Conservation (phyloP, 495 filamentous ascomycete genomes). For the Neurospora intermedia region DNA sequence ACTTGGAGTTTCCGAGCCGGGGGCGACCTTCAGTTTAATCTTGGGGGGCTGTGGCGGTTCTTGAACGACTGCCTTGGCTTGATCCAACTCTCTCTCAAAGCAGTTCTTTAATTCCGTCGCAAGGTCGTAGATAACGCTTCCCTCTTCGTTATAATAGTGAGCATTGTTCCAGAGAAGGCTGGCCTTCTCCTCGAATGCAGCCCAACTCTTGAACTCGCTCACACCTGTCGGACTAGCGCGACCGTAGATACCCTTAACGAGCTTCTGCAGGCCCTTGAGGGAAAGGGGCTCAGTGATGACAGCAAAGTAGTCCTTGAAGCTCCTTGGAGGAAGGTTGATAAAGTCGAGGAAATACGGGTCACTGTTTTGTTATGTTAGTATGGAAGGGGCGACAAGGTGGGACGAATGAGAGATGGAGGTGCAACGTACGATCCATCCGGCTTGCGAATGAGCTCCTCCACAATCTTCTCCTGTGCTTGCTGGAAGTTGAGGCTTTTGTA, state of each 20-base stretch:
- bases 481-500: constrained; percentile 62
- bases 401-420: constrained; percentile 2
- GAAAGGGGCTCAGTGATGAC: constrained; percentile 65
- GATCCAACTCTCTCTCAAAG: constrained; percentile 53
- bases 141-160: constrained; percentile 79
- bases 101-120: constrained; percentile 62
- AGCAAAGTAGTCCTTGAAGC: constrained; percentile 63
- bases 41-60: constrained; percentile 56
- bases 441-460: constrained; percentile 54
- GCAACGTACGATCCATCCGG: constrained; percentile 49
- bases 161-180: constrained; percentile 79
- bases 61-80: constrained; percentile 53
- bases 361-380: constrained; percentile 30
- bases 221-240: constrained; percentile 51
- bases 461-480: constrained; percentile 70
- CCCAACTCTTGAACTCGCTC: constrained; percentile 68
- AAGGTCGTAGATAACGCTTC: constrained; percentile 61
- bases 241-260: constrained; percentile 56
- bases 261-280: constrained; percentile 58
- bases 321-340: constrained; percentile 51
- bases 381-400: not conserved
- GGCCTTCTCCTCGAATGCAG: constrained; percentile 65
- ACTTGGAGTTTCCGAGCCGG: constrained; percentile 23
- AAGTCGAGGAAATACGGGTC: constrained; percentile 51
- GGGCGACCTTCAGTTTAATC: constrained; percentile 61